Conservation (phyloP, 2,329 filamentous ascomycete species). For the Diplodia seriata region DNA sequence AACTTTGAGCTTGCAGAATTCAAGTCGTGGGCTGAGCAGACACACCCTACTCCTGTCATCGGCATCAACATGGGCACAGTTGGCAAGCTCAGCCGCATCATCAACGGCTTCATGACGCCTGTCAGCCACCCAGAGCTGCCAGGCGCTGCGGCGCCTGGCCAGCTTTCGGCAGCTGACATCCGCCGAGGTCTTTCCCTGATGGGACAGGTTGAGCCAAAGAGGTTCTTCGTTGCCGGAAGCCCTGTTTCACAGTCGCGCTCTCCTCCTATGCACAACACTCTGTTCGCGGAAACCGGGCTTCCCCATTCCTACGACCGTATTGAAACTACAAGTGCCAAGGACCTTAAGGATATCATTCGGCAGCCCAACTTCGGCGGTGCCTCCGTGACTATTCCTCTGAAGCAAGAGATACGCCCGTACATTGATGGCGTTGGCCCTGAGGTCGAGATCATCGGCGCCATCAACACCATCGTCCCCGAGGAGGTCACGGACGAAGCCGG, state of each 20-base stretch:
- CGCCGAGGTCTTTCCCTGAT: slow-evolving; percentile 77
- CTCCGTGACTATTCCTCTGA: slow-evolving; percentile 94
- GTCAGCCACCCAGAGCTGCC: slow-evolving; percentile 90
- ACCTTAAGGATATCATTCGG: slow-evolving; percentile 69
- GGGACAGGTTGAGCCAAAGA: slow-evolving; percentile 75
- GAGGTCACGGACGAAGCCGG: slow-evolving; percentile 48
- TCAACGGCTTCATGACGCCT: slow-evolving; percentile 93
- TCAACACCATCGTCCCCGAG: slow-evolving; percentile 87
- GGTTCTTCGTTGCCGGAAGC: slow-evolving; percentile 87
- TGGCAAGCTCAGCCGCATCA: slow-evolving; percentile 86
- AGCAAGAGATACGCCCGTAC: slow-evolving; percentile 82
- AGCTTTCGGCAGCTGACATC: slow-evolving; percentile 89
- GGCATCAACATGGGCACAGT: slow-evolving; percentile 92
- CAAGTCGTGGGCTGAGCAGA: slow-evolving; percentile 73
- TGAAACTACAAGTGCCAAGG: slow-evolving; percentile 72
- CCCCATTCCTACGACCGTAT: slow-evolving; percentile 80
- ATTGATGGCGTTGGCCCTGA: slow-evolving; percentile 82
- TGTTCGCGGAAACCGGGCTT: slow-evolving; percentile 78
- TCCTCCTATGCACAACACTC: slow-evolving; percentile 85
- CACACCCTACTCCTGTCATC: slow-evolving; percentile 84
- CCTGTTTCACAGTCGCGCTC: slow-evolving; percentile 84
- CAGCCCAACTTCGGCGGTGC: slow-evolving; percentile 84
- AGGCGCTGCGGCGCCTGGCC: slow-evolving; percentile 91
- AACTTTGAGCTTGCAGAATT: slow-evolving; percentile 87
- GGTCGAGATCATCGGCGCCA: slow-evolving; percentile 83